phyloP scores from a whole-genome alignment of 768 basidiomycete species.

The Termitomyces sp. region DNA sequence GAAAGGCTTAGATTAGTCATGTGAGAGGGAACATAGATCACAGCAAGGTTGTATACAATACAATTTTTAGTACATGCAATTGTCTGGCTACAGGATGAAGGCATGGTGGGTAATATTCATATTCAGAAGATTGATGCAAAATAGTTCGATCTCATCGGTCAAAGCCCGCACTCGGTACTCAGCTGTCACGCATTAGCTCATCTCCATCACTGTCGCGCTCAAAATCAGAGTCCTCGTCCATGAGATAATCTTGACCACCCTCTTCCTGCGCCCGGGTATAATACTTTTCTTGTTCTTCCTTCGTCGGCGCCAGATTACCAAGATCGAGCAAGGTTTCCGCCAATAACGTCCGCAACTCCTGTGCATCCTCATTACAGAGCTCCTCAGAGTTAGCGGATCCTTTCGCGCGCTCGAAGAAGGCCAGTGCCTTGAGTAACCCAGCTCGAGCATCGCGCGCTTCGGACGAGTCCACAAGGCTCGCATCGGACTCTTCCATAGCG shows the following conservation, averaged over 20 bases:
- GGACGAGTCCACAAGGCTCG: constrained; percentile 32
- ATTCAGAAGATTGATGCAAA: background rate
- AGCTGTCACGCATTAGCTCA: constrained; percentile 14
- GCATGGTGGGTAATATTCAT: background rate
- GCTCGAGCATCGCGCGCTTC: constrained; percentile 56
- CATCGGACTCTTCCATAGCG: constrained; percentile 41
- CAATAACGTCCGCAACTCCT: constrained; percentile 32
- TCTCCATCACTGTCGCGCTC: constrained; percentile 17
- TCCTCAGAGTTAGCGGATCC: constrained; percentile 18
- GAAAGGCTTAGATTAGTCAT: background rate
- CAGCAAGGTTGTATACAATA: background rate
- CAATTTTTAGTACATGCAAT: background rate
- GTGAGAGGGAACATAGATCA: background rate
- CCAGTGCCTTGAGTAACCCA: constrained; percentile 39
- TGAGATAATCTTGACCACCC: constrained; percentile 34
- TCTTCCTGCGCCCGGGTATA: constrained; percentile 47
- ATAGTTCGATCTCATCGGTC: background rate
- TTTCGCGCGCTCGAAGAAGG: constrained; percentile 36
- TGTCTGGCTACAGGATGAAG: background rate
- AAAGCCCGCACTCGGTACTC: background rate
- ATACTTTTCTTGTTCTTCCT: constrained; percentile 42
- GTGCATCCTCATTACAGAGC: constrained; percentile 14
- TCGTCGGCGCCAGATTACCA: constrained; percentile 52
- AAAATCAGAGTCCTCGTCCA: constrained; percentile 17
- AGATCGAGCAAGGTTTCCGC: constrained; percentile 55